Evolutionary conservation across 192 early-diverging fungal genomes (phyloP).

Genomic region (Funneliformis geosporum): DNA sequence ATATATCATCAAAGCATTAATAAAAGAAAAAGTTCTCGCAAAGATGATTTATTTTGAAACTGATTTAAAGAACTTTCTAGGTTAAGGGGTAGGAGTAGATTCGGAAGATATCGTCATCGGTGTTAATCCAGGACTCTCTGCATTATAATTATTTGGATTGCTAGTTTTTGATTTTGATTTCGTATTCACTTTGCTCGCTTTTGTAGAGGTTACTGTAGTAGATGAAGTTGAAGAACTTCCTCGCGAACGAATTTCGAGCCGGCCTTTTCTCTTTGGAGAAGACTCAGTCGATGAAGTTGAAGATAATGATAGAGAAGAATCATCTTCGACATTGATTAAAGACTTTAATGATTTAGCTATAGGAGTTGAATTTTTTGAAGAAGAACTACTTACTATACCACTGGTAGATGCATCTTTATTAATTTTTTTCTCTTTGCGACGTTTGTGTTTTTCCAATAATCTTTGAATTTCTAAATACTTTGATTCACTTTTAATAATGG

Average conservation of each 20-base stretch:
- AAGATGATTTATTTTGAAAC: neutral
- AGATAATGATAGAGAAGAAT: neutral
- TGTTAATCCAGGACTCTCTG: neutral
- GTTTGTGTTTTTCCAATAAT: neutral
- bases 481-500: neutral
- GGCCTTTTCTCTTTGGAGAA: neutral
- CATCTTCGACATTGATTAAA: neutral
- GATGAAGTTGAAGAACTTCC: neutral
- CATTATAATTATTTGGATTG: neutral
- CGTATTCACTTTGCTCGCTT: neutral
- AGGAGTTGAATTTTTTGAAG: neutral
- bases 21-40: neutral
- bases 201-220: neutral
- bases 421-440: neutral
- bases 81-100: neutral
- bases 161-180: neutral
- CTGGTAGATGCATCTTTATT: neutral
- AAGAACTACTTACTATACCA: neutral
- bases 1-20: no score
- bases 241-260: neutral
- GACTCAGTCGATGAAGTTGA: neutral
- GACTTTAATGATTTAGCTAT: neutral
- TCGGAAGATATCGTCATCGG: neutral
- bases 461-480: neutral
- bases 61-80: neutral